phyloP scores from a whole-genome alignment of 495 filamentous ascomycete species.

The Polyplosphaeria fusca region DNA sequence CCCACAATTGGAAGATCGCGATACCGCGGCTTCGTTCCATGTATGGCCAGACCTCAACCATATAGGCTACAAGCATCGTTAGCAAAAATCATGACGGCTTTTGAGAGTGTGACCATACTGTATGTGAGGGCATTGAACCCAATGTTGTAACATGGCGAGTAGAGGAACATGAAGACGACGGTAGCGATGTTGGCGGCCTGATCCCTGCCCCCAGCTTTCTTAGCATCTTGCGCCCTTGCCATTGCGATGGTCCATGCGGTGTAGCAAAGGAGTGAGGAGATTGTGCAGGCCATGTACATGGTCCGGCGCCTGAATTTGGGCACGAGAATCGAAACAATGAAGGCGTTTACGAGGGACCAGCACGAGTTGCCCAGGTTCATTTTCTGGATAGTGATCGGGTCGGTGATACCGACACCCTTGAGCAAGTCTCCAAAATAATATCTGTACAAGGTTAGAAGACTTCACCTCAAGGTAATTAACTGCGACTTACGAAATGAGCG shows the following conservation, averaged over 20 bases:
- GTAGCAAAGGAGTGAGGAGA: slow-evolving; percentile 4
- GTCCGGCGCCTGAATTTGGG: not conserved
- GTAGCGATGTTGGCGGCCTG: slow-evolving; percentile 12
- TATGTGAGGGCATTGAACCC: not conserved
- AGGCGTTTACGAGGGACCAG: not conserved
- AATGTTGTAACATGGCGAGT: not conserved
- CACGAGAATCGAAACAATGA: not conserved
- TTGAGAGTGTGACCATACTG: too few species aligned
- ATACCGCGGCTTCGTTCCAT: not conserved
- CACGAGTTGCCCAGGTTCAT: slow-evolving; percentile 23
- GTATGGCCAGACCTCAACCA: slow-evolving; percentile 5
- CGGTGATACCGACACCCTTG: slow-evolving; percentile 23
- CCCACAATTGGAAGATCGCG: not conserved
- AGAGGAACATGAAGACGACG: slow-evolving; percentile 15
- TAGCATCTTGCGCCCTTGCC: slow-evolving; percentile 1
- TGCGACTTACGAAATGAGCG: not conserved
- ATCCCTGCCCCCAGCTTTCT: too few species aligned
- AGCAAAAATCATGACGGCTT: too few species aligned
- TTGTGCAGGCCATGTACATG: not conserved
- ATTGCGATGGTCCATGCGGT: slow-evolving; percentile 26
- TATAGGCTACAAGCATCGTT: too few species aligned
- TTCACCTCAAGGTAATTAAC: too few species aligned
- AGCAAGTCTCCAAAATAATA: slow-evolving; percentile 17
- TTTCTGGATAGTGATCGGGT: not conserved
- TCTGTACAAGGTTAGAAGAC: too few species aligned